Evolutionary conservation across 1,284 basidiomycete species (phyloP), one percentile per base, ranked within the genome.

Genomic region (Pseudozyma sp.): DNA sequence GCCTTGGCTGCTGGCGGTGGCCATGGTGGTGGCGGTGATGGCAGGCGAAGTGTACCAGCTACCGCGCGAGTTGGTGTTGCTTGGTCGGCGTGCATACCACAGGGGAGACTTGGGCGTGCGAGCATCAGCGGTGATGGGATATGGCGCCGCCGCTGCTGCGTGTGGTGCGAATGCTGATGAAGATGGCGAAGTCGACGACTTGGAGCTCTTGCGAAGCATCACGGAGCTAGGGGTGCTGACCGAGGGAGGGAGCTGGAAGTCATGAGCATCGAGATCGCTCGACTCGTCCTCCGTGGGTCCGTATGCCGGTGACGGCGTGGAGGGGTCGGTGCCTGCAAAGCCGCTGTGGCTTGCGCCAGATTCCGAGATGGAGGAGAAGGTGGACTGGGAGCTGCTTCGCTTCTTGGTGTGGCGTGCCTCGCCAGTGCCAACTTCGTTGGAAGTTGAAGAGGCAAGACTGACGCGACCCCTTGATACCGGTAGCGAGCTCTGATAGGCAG

Each of bases 291-390:
- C 66, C 35, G 59, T 58, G 48, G 71, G 57, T 4, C 63, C 65
- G 31, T 64, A 65, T 5, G 75, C 76, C 11, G 77, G 75, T 7
- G 75, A 78, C 29, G 75, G 68, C 35, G 77, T 79, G 14, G 65
- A 68, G 11, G 72, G 72, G 34, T 77, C 77, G 31, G 77, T 76
- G 62, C 67, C 59, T 43, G 63, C 67, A 43, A 73, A 73, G 42
- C 69, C 69, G 54, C 71, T 75, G n/a, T 66, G 55, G 57, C 63
- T 67, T 11, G 42, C 72, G 34, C 63, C 63, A 24, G 74, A 76
- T n/a, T 77, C 77, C n/a, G 77, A 78, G 55, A 74, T 63, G 40
- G 77, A 79, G n/a, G 75, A 78, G 56, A 75, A 78, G 52, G 77
- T 79, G 49, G 75, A 77, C n/a, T 76, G 75, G 17, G 77, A 78